Evolutionary conservation across 2,329 filamentous ascomycete species (phyloP).

Genomic region (Epichloe hybrida): DNA sequence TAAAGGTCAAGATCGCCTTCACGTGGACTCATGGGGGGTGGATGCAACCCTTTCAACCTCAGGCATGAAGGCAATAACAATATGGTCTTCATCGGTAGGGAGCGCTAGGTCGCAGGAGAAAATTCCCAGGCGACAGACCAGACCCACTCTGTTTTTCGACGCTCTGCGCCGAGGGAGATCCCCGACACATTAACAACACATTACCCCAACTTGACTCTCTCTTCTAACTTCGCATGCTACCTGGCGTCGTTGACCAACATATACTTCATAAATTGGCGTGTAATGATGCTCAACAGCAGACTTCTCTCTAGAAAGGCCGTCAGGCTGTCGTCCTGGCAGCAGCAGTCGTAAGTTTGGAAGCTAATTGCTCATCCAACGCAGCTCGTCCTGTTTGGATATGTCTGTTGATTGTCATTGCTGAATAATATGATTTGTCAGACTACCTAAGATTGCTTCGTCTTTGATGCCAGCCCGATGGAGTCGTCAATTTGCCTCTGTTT

Average conservation of each 20-base stretch:
- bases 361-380: neutral
- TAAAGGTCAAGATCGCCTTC: constrained; percentile 9
- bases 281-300: constrained; percentile 46
- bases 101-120: neutral
- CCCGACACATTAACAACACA: constrained; percentile 4
- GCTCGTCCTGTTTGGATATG: neutral
- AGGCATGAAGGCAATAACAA: constrained; percentile 2
- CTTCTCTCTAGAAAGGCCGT: constrained; percentile 45
- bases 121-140: neutral
- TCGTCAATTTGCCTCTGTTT: constrained; percentile 44
- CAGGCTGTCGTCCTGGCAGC: constrained; percentile 40
- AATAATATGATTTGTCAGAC: constrained; percentile 20
- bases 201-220: neutral
- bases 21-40: constrained; percentile 7
- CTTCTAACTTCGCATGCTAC: constrained; percentile 7
- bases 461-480: constrained; percentile 32
- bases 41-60: neutral
- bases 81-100: neutral
- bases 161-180: constrained; percentile 7
- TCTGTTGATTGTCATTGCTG: neutral
- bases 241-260: constrained; percentile 14
- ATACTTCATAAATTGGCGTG: constrained; percentile 11
- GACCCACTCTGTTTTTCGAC: neutral
- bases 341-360: constrained; percentile 32
- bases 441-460: constrained; percentile 34